Conservation (phyloP, 2,329 filamentous ascomycete genomes). For the Cytospora piceicola region DNA sequence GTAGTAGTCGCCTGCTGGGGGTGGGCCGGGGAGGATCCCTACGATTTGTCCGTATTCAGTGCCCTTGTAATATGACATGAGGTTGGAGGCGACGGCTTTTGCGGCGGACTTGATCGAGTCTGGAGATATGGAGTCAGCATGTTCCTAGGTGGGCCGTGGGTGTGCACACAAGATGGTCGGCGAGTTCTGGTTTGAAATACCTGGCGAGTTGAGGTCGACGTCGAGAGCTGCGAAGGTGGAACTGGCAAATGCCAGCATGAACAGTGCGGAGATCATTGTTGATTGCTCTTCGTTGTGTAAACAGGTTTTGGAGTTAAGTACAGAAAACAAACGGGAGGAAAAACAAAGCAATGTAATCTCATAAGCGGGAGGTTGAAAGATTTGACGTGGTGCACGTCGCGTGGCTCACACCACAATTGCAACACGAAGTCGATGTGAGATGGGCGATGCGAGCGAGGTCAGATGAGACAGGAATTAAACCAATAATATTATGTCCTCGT, state of each 20-base stretch:
- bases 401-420: background rate
- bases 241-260: conserved; percentile 18
- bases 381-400: background rate
- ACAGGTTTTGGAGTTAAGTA: background rate
- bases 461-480: background rate
- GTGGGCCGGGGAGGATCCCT: conserved; percentile 53
- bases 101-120: conserved; percentile 43
- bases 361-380: background rate
- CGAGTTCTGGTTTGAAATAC: conserved; percentile 5
- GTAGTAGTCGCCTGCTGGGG: conserved; percentile 56
- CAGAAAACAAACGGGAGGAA: too few relatives aligned
- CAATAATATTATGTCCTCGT: background rate
- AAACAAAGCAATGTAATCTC: background rate
- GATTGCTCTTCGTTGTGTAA: conserved; percentile 10
- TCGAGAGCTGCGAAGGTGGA: conserved; percentile 23
- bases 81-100: conserved; percentile 46
- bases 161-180: background rate
- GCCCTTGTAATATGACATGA: conserved; percentile 51
- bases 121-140: conserved; percentile 3
- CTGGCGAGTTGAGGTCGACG: conserved; percentile 30
- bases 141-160: background rate
- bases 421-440: background rate
- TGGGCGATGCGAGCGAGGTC: background rate
- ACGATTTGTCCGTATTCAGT: conserved; percentile 47
- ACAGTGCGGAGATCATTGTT: conserved; percentile 13